Evolutionary conservation across 2,329 filamentous ascomycete genomes (phyloP), one percentile per base, ranked within the genome.

Genomic region (Monilinia fructigena): DNA sequence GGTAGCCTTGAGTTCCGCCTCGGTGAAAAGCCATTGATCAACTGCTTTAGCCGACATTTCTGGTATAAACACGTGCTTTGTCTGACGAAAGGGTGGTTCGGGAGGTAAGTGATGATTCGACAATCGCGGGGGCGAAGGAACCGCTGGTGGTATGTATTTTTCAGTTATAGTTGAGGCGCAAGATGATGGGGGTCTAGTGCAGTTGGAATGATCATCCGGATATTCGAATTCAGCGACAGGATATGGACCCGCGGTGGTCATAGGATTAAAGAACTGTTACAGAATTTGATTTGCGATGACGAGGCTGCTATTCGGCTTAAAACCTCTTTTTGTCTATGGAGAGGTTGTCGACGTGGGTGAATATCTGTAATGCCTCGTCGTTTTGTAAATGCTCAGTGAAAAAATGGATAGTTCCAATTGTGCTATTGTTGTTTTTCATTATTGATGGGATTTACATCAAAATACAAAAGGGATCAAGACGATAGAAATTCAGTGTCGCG

Each of bases 11-110:
- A 96, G 84, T 79, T 99, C 95, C 58, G 92, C 88, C 55, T 90
- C 84, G 18, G 89, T 91, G 77, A 97, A 98, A 65, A 92, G 84
- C 95, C 95, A 99, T 82, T 98, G 94, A 69, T 82, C 83, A 12
- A 76, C 63, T 16, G 71, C 69, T 60, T 79, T 77, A 2, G 79
- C 80, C 71, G 81, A 72, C 18, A 65, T 73, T 53, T 68, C 62
- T 8, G 52, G 47, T 55, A 40, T 65, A 66, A 42, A 55, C 48
- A 23, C 16, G 56, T 60, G 61, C 28, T 62, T 65, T 54, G 55
- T 47, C 23, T 54, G 50, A 48, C 42, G 40, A 23, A 71, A 63
- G 12, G 66, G 67, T 67, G 66, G 69, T 59, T 60, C 67, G 28
- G 84, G 83, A 12, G 84, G 85, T 55, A 85, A 87, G 10, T 81